Base-by-base conservation (phyloP, 106 monocot genomes). In the Apostasia ramifera region DNA sequence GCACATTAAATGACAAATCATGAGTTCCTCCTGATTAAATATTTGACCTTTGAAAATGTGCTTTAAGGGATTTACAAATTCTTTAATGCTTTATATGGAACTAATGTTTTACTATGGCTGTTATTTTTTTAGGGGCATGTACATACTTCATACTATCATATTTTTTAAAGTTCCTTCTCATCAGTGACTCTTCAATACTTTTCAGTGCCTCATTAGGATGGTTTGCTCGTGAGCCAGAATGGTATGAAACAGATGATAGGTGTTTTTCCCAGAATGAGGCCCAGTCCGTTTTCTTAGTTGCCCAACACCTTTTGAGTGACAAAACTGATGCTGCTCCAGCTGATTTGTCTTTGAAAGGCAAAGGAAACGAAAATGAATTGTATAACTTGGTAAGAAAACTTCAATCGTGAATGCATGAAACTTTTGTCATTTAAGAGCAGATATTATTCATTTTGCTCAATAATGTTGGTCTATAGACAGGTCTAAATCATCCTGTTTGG, bases 141-240 rank as follows among this genome's bases (percentile, higher is more conserved):
- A 26, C 26, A 26, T 0, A 26, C 26, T 26, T 26, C 26, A 26
- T 26, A 26, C 0, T 26, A 26, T 26, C 26, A 26, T 26, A 26
- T 26, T 26, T 26, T 26, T 26, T 26, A 26, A 62, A 62, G 44
- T 45, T 62, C 59, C 4, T 2, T 42, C 2, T 62, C 62, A 42
- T 62, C 13, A 62, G 44, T 42, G 62, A 45, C 44, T 44, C 12
- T 62, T 62, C 45, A 26, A 13, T 77, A 49, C 70, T 11, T 74
- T 79, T 40, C 66, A 97, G 97, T 77, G 86, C 87, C 46, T 77
- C 92, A 40, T 77, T 98, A 77, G 92, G 92, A 53, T 98, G 97
- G 97, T 98, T 98, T 85, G 87, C 97, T 52, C 64, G 80, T 81
- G 79, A 64, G 43, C 90, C 92, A 67, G 92, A 98, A 73, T 98